Conservation (phyloP, 192 early-diverging fungal species). For the Backusella tarrabulga region DNA sequence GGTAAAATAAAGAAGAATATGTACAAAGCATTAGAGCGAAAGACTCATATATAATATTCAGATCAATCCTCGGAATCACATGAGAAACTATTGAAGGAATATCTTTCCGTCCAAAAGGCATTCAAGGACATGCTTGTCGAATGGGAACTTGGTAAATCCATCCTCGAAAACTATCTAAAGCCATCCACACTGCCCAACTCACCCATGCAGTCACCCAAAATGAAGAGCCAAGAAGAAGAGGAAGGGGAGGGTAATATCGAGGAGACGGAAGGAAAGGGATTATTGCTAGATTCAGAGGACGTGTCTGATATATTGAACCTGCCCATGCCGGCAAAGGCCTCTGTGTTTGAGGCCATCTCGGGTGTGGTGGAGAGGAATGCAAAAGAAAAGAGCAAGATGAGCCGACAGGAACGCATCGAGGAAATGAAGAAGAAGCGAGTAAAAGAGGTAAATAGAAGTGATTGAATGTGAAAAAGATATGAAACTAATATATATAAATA, state of each 20-base stretch:
- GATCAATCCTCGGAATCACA: background rate
- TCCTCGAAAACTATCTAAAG: conserved; percentile 39
- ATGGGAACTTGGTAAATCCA: conserved; percentile 50
- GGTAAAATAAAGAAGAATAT: background rate
- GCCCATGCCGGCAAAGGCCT: conserved; percentile 40
- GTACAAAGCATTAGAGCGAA: background rate
- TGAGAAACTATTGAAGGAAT: conserved; percentile 41
- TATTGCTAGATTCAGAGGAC: conserved; percentile 21
- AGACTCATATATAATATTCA: background rate
- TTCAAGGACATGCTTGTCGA: conserved; percentile 48
- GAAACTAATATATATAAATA: background rate
- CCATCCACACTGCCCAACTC: conserved; percentile 12
- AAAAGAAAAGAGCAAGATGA: conserved; percentile 17
- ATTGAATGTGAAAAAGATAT: background rate
- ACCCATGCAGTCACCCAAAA: background rate
- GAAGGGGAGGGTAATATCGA: conserved; percentile 27
- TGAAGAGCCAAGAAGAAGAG: background rate
- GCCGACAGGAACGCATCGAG: conserved; percentile 49
- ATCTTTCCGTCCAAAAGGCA: conserved; percentile 45
- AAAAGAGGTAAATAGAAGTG: conserved; percentile 34
- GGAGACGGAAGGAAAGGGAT: conserved; percentile 17
- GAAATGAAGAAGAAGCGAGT: conserved; percentile 43
- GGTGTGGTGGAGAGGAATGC: conserved; percentile 23
- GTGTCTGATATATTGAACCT: conserved; percentile 20
- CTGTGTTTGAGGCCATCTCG: conserved; percentile 49